A percentile compares a stretch with the other conserved stretches of the same genome.
Evolutionary conservation across 805 yeast genomes (phyloP).

Genomic region (Hanseniaspora taiwanica): DNA sequence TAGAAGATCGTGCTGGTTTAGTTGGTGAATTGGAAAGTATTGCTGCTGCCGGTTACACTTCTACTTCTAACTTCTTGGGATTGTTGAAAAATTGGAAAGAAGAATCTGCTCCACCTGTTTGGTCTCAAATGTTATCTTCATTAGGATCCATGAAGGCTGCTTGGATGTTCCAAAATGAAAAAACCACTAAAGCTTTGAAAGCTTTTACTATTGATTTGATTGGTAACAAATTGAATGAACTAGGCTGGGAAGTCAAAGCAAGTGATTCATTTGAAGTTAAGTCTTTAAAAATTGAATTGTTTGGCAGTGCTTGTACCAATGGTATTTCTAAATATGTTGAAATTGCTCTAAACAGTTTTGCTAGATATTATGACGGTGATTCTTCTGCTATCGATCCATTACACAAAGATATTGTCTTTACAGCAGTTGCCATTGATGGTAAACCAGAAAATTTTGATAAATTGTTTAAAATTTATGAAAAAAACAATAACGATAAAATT

Average conservation of each 20-base stretch:
- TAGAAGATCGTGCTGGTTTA: conserved; percentile 67
- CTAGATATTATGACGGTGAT: conserved; percentile 46
- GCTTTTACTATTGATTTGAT: conserved; percentile 43
- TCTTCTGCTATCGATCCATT: conserved; percentile 60
- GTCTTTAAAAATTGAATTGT: conserved; percentile 53
- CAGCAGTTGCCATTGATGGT: conserved; percentile 53
- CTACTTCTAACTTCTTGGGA: conserved; percentile 45
- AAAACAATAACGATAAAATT: conserved; percentile 36
- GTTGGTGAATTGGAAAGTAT: conserved; percentile 70
- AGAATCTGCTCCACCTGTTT: conserved; percentile 52
- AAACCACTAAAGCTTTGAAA: conserved; percentile 34
- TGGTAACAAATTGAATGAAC: conserved; percentile 34
- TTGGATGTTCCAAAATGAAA: conserved; percentile 40
- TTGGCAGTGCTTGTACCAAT: conserved; percentile 43
- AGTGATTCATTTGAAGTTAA: conserved; percentile 46
- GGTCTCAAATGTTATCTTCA: conserved; percentile 45
- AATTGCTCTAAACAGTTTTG: conserved; percentile 38
- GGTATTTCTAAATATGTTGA: conserved; percentile 34
- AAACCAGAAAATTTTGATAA: conserved; percentile 49
- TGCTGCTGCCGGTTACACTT: conserved; percentile 56
- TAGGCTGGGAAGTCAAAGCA: conserved; percentile 54
- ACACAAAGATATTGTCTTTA: conserved; percentile 52
- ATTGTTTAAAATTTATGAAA: conserved; percentile 44
- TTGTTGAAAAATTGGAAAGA: conserved; percentile 47
- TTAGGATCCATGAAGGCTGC: conserved; percentile 37